Percentiles rank a stretch among this genome's conserved stretches.
phyloP scores from a whole-genome alignment of 768 basidiomycete genomes.

The Lentinula sp. region DNA sequence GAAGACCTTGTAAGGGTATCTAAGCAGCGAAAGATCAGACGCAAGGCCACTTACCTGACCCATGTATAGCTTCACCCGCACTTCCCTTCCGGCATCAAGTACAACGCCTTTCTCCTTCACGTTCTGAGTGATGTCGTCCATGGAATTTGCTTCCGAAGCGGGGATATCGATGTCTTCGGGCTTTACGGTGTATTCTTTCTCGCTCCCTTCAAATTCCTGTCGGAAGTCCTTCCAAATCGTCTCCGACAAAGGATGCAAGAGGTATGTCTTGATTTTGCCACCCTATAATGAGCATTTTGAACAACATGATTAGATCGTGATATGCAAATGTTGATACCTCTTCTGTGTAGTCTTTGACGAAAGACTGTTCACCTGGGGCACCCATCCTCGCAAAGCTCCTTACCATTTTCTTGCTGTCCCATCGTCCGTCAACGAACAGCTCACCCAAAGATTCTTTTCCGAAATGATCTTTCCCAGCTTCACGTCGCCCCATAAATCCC shows the following conservation, averaged over 20 bases:
- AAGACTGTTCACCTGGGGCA: conserved; percentile 21
- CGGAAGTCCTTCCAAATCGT: conserved; percentile 36
- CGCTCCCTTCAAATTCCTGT: conserved; percentile 23
- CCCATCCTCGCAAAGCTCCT: conserved; percentile 65
- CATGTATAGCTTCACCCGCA: conserved; percentile 66
- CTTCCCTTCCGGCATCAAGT: conserved; percentile 61
- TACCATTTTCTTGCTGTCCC: conserved; percentile 80
- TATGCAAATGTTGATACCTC: conserved; percentile 20
- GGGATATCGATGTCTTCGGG: conserved; percentile 21
- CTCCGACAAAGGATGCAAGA: conserved; percentile 39
- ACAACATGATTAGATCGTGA: not conserved
- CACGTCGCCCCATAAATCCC: conserved; percentile 29
- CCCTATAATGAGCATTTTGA: conserved; percentile 20
- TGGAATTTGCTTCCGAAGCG: conserved; percentile 36
- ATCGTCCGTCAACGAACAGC: conserved; percentile 47
- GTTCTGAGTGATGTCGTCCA: conserved; percentile 31
- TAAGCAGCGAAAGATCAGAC: not conserved
- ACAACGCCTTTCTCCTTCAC: conserved; percentile 38
- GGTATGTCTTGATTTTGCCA: conserved; percentile 35
- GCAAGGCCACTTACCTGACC: conserved; percentile 44
- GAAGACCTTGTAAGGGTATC: conserved; percentile 40
- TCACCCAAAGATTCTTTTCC: conserved; percentile 31
- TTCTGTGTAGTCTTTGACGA: conserved; percentile 25
- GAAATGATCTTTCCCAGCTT: conserved; percentile 25
- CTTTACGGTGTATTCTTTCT: conserved; percentile 1